These are phyloP conservation scores for Phytopythium sindhum DNA, from an alignment of 352 stramenopile species.

Conservation along the genomic window DNA sequence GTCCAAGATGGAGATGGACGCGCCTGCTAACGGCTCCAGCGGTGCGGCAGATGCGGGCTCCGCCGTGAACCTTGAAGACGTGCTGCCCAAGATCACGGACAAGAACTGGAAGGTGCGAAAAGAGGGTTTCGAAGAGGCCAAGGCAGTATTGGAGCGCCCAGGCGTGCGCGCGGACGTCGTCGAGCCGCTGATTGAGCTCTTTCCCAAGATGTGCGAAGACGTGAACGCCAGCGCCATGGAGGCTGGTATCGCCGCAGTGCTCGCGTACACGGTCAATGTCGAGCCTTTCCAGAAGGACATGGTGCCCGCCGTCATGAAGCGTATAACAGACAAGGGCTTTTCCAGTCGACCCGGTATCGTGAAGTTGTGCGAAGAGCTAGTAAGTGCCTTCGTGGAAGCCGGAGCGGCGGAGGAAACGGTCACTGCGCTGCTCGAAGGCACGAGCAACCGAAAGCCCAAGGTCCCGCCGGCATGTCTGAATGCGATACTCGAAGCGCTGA, in stretches of 20 bases:
- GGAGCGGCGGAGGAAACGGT: constrained; percentile 77
- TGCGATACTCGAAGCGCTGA: constrained; percentile 65
- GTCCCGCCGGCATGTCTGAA: constrained; percentile 70
- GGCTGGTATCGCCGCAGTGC: constrained; percentile 62
- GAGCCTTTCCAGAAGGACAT: constrained; percentile 70
- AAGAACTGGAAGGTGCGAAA: constrained; percentile 89
- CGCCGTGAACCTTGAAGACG: constrained; percentile 32
- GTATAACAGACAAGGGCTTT: constrained; percentile 83
- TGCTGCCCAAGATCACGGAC: constrained; percentile 61
- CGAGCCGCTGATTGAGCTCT: constrained; percentile 49
- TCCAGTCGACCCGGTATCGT: constrained; percentile 69
- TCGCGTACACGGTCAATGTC: constrained; percentile 65
- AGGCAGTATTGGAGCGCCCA: constrained; percentile 50
- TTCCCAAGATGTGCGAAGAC: constrained; percentile 82
- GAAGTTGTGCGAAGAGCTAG: constrained; percentile 78
- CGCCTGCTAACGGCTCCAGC: background rate
- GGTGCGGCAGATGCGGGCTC: background rate
- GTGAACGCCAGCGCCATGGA: constrained; percentile 81
- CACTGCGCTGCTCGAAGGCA: constrained; percentile 70
- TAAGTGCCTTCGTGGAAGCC: constrained; percentile 66
- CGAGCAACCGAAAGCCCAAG: constrained; percentile 86
- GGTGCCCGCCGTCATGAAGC: constrained; percentile 66
- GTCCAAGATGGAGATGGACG: constrained; percentile 27
- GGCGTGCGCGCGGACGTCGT: constrained; percentile 43
- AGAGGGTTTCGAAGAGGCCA: constrained; percentile 76